Evolutionary conservation across 805 yeast genomes (phyloP).

Genomic region (Barnettozyma salicaria): DNA sequence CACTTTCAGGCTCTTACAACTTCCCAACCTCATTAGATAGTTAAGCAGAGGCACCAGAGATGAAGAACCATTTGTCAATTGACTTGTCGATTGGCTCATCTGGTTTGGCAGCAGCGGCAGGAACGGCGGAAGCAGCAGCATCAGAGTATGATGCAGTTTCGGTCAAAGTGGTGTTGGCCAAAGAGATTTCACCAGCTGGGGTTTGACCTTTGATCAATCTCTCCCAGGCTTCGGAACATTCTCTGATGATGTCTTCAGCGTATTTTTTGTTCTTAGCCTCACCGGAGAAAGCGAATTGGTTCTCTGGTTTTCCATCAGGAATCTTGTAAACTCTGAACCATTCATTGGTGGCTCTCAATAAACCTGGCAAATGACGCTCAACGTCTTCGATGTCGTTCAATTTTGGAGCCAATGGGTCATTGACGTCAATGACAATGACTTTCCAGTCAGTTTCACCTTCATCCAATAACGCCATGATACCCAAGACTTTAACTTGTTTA

Average conservation of each 20-base stretch:
- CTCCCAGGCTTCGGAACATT: constrained; percentile 83
- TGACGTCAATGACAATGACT: constrained; percentile 74
- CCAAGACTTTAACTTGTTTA: constrained; percentile 85
- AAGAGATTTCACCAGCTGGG: constrained; percentile 59
- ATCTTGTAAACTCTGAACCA: constrained; percentile 98
- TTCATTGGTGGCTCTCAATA: constrained; percentile 88
- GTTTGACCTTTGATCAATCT: constrained; percentile 59
- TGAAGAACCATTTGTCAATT: constrained; percentile 97
- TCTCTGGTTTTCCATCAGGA: constrained; percentile 97
- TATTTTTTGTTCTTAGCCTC: constrained; percentile 82
- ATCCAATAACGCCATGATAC: constrained; percentile 91
- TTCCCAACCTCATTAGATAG: constrained; percentile 5
- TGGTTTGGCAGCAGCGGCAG: constrained; percentile 64
- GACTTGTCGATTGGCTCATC: constrained; percentile 96
- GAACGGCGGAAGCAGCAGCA: constrained; percentile 44
- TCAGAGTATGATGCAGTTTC: constrained; percentile 49
- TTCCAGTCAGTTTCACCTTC: constrained; percentile 92
- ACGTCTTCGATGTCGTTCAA: constrained; percentile 89
- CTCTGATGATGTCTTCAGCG: constrained; percentile 77
- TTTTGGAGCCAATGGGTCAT: constrained; percentile 84
- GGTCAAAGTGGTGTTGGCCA: constrained; percentile 69
- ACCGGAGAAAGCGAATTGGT: constrained; percentile 95
- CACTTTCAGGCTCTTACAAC: too few relatives aligned
- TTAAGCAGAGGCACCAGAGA: constrained; percentile 67
- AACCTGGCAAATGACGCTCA: constrained; percentile 82